phyloP scores from a whole-genome alignment of 1,284 basidiomycete genomes.

The Pseudozyma thailandica region DNA sequence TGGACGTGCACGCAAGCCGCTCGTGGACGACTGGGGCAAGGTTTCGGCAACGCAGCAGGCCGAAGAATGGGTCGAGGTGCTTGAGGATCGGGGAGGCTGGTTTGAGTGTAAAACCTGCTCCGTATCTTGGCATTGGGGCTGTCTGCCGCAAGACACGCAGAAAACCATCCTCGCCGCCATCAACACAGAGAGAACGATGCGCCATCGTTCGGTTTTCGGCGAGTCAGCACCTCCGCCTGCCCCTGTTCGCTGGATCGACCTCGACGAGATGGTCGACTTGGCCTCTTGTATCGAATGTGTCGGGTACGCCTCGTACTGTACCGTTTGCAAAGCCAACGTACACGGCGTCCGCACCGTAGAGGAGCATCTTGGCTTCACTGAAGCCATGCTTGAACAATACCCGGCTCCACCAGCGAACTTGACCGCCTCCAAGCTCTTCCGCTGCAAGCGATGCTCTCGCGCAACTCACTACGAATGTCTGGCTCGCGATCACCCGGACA shows the following conservation, averaged over 20 bases:
- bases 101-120: conserved; percentile 50
- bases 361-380: conserved; percentile 24
- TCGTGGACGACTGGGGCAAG: conserved; percentile 34
- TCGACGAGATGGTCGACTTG: conserved; percentile 33
- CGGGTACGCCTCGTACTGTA: conserved; percentile 36
- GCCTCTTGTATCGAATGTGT: conserved; percentile 45
- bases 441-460: conserved; percentile 53
- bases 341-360: conserved; percentile 17
- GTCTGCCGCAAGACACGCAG: conserved; percentile 31
- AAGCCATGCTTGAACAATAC: conserved; percentile 22
- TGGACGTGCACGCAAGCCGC: conserved; percentile 19
- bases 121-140: conserved; percentile 53
- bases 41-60: conserved; percentile 27
- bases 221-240: conserved; percentile 16
- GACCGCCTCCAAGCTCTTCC: conserved; percentile 34
- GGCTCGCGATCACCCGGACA: conserved; percentile 9
- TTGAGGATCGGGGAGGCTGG: conserved; percentile 53
- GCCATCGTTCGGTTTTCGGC: conserved; percentile 26
- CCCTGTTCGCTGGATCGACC: conserved; percentile 22
- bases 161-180: conserved; percentile 29
- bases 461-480: conserved; percentile 52
- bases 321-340: conserved; percentile 39
- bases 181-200: conserved; percentile 25
- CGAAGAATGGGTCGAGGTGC: conserved; percentile 38
- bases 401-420: conserved; percentile 22